phyloP scores from a whole-genome alignment of 345 rosid genomes.

The Aquilaria malaccensis region DNA sequence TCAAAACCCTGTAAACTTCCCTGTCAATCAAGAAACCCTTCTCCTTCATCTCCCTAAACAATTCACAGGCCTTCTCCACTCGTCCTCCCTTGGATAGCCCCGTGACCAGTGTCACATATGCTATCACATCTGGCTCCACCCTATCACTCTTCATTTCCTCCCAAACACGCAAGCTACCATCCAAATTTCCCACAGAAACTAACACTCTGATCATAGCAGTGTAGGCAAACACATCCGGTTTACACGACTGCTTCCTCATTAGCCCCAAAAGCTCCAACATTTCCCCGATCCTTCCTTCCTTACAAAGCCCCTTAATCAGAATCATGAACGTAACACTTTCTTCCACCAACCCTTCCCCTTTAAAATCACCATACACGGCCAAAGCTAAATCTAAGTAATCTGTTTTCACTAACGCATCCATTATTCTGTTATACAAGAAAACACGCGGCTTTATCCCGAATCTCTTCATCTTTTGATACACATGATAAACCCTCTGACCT shows the following conservation, averaged over 20 bases:
- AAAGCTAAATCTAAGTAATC: conserved; percentile 67
- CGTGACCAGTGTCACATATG: conserved; percentile 53
- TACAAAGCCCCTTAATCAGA: conserved; percentile 73
- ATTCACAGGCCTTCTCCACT: conserved; percentile 46
- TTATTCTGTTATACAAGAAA: conserved; percentile 71
- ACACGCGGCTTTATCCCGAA: conserved; percentile 64
- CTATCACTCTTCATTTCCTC: conserved; percentile 68
- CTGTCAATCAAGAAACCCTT: conserved; percentile 67
- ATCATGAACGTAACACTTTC: conserved; percentile 74
- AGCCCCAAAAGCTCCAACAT: conserved; percentile 52
- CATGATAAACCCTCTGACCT: conserved; percentile 70
- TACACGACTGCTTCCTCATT: conserved; percentile 65
- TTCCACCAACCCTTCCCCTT: conserved; percentile 59
- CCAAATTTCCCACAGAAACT: conserved; percentile 58
- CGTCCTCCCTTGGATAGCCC: conserved; percentile 65
- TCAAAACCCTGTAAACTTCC: conserved; percentile 48
- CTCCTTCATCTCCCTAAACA: conserved; percentile 74
- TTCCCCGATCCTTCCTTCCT: conserved; percentile 52
- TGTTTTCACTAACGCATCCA: conserved; percentile 61
- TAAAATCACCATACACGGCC: conserved; percentile 78
- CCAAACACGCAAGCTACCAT: conserved; percentile 74
- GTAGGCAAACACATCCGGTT: conserved; percentile 84
- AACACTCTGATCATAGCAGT: conserved; percentile 69
- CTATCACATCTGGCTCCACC: conserved; percentile 80
- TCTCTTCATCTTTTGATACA: conserved; percentile 87